Conservation (phyloP, 2,329 filamentous ascomycete genomes). For the Lecanicillium sp. region DNA sequence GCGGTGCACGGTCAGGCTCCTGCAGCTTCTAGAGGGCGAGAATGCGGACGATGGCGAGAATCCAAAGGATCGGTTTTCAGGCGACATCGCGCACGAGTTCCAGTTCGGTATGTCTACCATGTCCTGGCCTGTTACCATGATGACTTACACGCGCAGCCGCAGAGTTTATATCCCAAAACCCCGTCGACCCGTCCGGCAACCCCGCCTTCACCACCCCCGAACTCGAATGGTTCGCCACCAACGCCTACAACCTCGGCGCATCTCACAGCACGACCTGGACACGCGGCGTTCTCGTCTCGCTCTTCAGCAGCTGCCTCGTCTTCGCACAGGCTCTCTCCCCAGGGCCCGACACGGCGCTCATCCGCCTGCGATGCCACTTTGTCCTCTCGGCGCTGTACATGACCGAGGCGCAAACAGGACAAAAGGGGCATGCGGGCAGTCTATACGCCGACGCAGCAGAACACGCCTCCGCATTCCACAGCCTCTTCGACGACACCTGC, state of each 20-base stretch:
- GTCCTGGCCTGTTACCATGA: not conserved
- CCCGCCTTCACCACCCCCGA: constrained; percentile 57
- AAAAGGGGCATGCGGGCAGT: constrained; percentile 27
- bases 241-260: constrained; percentile 71
- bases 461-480: constrained; percentile 40
- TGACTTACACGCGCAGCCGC: constrained; percentile 4
- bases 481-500: not conserved
- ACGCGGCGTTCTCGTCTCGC: constrained; percentile 45
- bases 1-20: constrained; percentile 48
- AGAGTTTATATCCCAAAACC: not conserved
- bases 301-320: constrained; percentile 48
- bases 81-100: not conserved
- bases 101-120: not conserved
- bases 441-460: constrained; percentile 56
- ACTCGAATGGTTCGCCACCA: constrained; percentile 78
- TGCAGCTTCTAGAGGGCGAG: constrained; percentile 35
- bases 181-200: constrained; percentile 31
- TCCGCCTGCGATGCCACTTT: constrained; percentile 65
- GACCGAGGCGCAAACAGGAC: constrained; percentile 40
- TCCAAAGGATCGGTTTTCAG: not conserved
- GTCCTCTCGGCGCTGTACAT: constrained; percentile 49
- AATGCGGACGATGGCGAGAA: constrained; percentile 20
- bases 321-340: constrained; percentile 46
- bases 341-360: constrained; percentile 36
- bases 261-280: constrained; percentile 52